phyloP scores from a whole-genome alignment of 805 yeast species.

The Cyberlindnera nakhonratchasimensis region DNA sequence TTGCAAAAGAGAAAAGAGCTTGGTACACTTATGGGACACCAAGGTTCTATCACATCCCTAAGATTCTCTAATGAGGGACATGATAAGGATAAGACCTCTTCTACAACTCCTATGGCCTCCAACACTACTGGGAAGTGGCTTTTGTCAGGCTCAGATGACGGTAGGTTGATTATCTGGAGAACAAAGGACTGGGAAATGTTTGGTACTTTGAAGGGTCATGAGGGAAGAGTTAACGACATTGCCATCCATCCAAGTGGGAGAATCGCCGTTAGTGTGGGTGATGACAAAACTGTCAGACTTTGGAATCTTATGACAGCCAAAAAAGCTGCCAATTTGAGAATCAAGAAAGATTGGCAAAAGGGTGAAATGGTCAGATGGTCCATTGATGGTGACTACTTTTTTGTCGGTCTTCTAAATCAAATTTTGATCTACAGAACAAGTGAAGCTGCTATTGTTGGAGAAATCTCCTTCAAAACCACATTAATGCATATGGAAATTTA shows the following conservation, averaged over 20 bases:
- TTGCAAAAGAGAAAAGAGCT: slow-evolving; percentile 89
- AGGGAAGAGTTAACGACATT: slow-evolving; percentile 75
- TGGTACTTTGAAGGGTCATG: slow-evolving; percentile 86
- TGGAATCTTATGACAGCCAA: slow-evolving; percentile 98
- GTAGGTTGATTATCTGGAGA: slow-evolving; percentile 88
- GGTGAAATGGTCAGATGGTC: slow-evolving; percentile 71
- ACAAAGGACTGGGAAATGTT: slow-evolving; percentile 95
- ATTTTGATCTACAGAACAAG: slow-evolving; percentile 63
- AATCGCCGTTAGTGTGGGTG: slow-evolving; percentile 85
- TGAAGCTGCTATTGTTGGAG: slow-evolving; percentile 54
- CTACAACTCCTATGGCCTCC: slow-evolving; percentile 28
- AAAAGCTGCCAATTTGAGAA: slow-evolving; percentile 80
- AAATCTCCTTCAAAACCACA: slow-evolving; percentile 49
- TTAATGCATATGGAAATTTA: slow-evolving; percentile 66
- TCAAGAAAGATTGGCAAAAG: slow-evolving; percentile 63
- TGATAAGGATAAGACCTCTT: slow-evolving; percentile 18
- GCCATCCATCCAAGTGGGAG: slow-evolving; percentile 89
- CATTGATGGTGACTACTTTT: slow-evolving; percentile 61
- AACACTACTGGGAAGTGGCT: slow-evolving; percentile 71
- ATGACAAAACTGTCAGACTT: slow-evolving; percentile 75
- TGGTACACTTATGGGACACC: slow-evolving; percentile 85
- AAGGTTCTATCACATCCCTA: slow-evolving; percentile 80
- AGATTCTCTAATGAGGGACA: slow-evolving; percentile 58
- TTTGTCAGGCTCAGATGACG: slow-evolving; percentile 86
- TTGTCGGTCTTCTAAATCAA: slow-evolving; percentile 69